phyloP scores from a whole-genome alignment of 805 yeast species.

The Teunomyces atbi region DNA sequence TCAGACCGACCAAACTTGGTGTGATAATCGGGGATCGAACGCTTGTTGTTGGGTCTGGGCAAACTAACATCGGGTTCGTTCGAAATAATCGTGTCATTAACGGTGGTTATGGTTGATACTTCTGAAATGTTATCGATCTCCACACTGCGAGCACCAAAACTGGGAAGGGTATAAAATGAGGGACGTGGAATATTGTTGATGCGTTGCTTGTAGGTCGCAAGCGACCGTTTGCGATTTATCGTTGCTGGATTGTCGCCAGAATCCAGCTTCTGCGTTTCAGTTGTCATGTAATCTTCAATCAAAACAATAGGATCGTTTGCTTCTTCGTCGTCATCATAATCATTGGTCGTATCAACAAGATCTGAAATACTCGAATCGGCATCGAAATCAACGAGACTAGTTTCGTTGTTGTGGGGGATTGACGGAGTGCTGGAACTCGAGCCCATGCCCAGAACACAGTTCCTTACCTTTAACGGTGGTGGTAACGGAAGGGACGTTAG shows the following conservation, averaged over 20 bases:
- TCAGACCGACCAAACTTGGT: conserved; percentile 12
- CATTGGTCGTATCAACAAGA: conserved; percentile 11
- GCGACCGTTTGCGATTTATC: conserved; percentile 27
- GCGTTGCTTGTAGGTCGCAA: conserved; percentile 38
- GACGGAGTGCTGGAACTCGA: conserved; percentile 6
- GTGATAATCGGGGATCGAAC: background rate
- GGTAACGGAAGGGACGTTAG: conserved; percentile 53
- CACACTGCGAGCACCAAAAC: background rate
- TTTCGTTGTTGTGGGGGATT: background rate
- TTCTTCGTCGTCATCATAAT: conserved; percentile 16
- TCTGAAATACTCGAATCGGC: background rate
- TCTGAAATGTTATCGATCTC: conserved; percentile 9
- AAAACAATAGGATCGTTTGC: conserved; percentile 45
- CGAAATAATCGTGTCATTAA: conserved; percentile 5
- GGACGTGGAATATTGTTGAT: background rate
- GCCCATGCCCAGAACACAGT: background rate
- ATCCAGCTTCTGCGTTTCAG: background rate
- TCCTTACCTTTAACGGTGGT: conserved; percentile 39
- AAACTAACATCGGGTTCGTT: background rate
- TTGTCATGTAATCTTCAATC: conserved; percentile 55
- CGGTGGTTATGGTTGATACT: conserved; percentile 8
- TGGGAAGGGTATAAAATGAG: background rate
- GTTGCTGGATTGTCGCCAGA: background rate
- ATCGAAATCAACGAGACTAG: background rate
- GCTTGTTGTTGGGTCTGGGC: background rate